Evolutionary conservation across 495 filamentous ascomycete genomes (phyloP).

Genomic region (Opeltia flavorubescens): DNA sequence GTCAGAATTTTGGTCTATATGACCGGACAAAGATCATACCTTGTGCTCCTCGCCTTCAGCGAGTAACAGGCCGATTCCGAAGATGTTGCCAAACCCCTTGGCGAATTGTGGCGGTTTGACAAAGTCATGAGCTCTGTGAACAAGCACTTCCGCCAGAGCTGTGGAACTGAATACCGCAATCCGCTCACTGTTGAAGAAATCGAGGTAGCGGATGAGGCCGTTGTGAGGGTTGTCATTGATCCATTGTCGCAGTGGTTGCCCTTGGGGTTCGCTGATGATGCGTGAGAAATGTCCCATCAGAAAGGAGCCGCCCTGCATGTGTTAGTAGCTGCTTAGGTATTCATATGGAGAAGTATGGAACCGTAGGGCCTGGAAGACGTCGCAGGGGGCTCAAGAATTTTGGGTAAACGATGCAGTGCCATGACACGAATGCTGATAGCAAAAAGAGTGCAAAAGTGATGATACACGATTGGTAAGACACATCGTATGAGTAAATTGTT

Average conservation of each 20-base stretch:
- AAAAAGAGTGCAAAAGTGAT: too few relatives aligned
- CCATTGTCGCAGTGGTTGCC: conserved; percentile 1
- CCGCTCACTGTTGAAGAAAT: conserved; percentile 14
- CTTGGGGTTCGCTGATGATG: not conserved
- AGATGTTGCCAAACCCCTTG: conserved; percentile 9
- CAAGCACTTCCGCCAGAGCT: conserved; percentile 14
- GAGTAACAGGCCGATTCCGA: conserved; percentile 17
- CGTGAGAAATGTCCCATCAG: not conserved
- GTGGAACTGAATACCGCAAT: conserved; percentile 16
- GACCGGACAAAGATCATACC: not conserved
- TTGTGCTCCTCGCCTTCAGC: conserved; percentile 13
- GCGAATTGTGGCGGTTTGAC: conserved; percentile 13
- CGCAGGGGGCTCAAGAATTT: conserved; percentile 54
- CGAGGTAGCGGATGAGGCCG: conserved; percentile 18
- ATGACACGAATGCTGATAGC: too few relatives aligned
- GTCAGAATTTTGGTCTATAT: not conserved
- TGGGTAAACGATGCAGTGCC: conserved; percentile 62
- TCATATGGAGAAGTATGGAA: conserved; percentile 17
- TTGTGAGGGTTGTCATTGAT: conserved; percentile 19
- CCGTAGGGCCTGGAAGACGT: conserved; percentile 43
- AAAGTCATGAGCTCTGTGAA: conserved; percentile 17
- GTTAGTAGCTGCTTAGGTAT: not conserved
- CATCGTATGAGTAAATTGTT: too few relatives aligned
- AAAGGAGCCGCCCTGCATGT: not conserved
- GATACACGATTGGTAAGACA: too few relatives aligned